Evolutionary conservation across 352 stramenopile species (phyloP), one percentile per base, ranked within the genome.

Genomic region (Phytophthora idaei): DNA sequence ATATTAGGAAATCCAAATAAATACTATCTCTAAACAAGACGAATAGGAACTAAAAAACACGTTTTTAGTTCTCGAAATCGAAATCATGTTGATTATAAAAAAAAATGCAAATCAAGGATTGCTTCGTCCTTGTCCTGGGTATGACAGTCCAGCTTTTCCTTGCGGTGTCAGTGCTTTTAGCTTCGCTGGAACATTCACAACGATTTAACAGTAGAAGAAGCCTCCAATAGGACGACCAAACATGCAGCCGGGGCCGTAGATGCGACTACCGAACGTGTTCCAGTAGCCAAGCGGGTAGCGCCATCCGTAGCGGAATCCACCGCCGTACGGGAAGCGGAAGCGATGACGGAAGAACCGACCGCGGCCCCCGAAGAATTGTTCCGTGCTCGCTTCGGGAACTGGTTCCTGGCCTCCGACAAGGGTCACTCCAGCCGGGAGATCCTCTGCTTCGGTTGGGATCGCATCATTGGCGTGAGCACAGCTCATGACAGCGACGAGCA

Each of bases 211-310:
- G 10, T 45, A 45, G 3, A 45, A 21, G 34, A 36, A 81, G 14
- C 64, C 51, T 46, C 12, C 12, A 45, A 76, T 73, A 14, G 37
- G 49, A 48, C 57, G 67, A 15, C 62, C 71, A 45, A 74, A 84
- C 50, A 71, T 12, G 48, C 73, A 84, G 29, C 32, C 48, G 28
- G 63, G 32, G 8, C 69, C 69, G 61, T 74, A 81, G 48, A 67
- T 73, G 39, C 48, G 46, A 17, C 55, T 70, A 37, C 73, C 76
- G 42, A 77, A 78, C 36, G 51, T 52, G 70, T 79, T 77, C 76
- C 76, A 83, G 63, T 72, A 81, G 48, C 37, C 45, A 46, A 81
- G 52, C 21, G 76, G 45, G 41, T 47, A 47, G 15, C 41, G 29
- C 32, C 21, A 37, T 42, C 36, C 36, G 12, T 42, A 42, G 36